Evolutionary conservation across 306 rosid species (phyloP).

Genomic region (Ammopiptanthus mongolicus): DNA sequence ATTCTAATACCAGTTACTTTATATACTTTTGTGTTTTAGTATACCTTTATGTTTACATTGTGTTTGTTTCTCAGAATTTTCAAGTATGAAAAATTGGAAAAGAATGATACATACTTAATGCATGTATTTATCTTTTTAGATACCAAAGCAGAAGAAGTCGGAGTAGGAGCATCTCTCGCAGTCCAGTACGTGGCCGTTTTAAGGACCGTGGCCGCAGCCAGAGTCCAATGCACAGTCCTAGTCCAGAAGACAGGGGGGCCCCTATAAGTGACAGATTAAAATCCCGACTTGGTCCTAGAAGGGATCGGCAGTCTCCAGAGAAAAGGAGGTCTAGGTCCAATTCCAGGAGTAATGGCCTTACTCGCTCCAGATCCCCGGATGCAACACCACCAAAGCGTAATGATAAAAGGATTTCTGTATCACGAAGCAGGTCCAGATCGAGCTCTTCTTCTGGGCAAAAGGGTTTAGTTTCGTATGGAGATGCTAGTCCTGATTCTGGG

Average conservation of each 20-base stretch:
- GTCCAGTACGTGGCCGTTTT: slow-evolving; percentile 65
- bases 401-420: slow-evolving; percentile 34
- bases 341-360: slow-evolving; percentile 33
- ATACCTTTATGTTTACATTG: neutral
- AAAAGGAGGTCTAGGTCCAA: slow-evolving; percentile 39
- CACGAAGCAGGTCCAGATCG: slow-evolving; percentile 69
- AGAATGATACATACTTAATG: neutral
- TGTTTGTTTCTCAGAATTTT: neutral
- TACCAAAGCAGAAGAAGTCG: slow-evolving; percentile 58
- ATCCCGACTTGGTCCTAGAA: slow-evolving; percentile 81
- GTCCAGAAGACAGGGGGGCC: slow-evolving; percentile 60
- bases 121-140: slow-evolving; percentile 31
- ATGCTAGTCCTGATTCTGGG: slow-evolving; percentile 62
- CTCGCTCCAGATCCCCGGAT: slow-evolving; percentile 63
- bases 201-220: slow-evolving; percentile 43
- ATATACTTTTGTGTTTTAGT: neutral
- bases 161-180: slow-evolving; percentile 66
- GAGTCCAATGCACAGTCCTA: slow-evolving; percentile 53
- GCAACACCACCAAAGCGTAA: slow-evolving; percentile 39
- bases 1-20: neutral
- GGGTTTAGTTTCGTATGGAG: slow-evolving; percentile 89
- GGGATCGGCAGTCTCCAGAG: slow-evolving; percentile 35
- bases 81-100: neutral
- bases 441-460: slow-evolving; percentile 70
- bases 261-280: slow-evolving; percentile 64